phyloP scores from a whole-genome alignment of 2,329 filamentous ascomycete species.

The Clonostachys rosea region DNA sequence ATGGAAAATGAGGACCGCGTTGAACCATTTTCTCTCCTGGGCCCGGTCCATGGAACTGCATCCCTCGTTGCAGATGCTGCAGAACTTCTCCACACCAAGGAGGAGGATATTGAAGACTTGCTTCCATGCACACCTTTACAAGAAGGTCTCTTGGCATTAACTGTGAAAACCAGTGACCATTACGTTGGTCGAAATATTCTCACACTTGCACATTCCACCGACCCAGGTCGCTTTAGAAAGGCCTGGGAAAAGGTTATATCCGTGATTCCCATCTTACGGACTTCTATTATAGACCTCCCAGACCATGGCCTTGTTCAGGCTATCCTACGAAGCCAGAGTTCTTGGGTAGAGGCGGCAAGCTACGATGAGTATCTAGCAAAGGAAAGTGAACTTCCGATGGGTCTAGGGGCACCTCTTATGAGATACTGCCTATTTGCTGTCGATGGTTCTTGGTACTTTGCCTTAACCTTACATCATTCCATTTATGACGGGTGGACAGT shows the following conservation, averaged over 20 bases:
- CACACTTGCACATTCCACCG: background rate
- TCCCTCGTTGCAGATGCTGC: background rate
- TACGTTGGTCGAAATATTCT: constrained; percentile 6
- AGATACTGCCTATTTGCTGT: background rate
- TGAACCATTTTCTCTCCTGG: background rate
- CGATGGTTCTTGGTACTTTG: constrained; percentile 3
- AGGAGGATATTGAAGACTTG: constrained; percentile 29
- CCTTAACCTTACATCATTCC: constrained; percentile 12
- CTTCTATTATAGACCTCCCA: background rate
- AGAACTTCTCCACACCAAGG: background rate
- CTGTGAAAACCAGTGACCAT: constrained; percentile 18
- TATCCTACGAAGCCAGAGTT: background rate
- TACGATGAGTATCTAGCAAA: background rate
- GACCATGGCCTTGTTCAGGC: background rate
- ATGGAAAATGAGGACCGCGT: background rate
- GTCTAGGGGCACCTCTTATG: background rate
- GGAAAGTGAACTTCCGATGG: background rate
- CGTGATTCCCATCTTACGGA: background rate
- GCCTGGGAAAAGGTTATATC: constrained; percentile 1
- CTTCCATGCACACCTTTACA: constrained; percentile 45
- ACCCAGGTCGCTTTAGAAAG: background rate
- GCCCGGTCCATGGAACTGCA: too few relatives aligned
- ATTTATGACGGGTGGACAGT: constrained; percentile 13
- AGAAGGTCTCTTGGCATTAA: constrained; percentile 40
- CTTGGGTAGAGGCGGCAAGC: too few relatives aligned